A percentile compares a stretch with the other conserved stretches of the same genome.
phyloP scores from a whole-genome alignment of 2,329 filamentous ascomycete genomes.

The Monilinia fructicola region DNA sequence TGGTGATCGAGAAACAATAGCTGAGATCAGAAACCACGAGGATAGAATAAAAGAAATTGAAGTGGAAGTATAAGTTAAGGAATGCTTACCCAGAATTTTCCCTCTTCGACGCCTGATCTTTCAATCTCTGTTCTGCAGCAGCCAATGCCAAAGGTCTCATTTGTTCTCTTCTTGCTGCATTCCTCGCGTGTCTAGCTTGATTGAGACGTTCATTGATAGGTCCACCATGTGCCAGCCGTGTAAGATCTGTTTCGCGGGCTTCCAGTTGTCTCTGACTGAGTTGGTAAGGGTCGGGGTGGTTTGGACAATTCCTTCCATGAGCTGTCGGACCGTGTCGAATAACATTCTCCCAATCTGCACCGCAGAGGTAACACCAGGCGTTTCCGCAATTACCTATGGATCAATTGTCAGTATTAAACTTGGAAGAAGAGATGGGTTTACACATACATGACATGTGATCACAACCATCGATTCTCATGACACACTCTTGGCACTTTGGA shows the following conservation, averaged over 20 bases:
- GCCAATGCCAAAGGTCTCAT: constrained; percentile 27
- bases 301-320: constrained; percentile 24
- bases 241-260: constrained; percentile 19
- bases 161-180: constrained; percentile 21
- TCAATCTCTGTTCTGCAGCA: constrained; percentile 28
- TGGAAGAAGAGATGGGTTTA: neutral
- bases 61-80: neutral
- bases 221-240: constrained; percentile 29
- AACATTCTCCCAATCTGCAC: constrained; percentile 32
- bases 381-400: constrained; percentile 29
- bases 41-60: neutral
- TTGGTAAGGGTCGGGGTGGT: neutral
- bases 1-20: neutral
- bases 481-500: constrained; percentile 30
- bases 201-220: constrained; percentile 27
- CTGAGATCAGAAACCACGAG: too few species aligned
- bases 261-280: constrained; percentile 1
- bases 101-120: neutral
- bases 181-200: constrained; percentile 23
- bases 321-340: constrained; percentile 28
- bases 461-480: constrained; percentile 30
- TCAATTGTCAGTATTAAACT: neutral
- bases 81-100: neutral
- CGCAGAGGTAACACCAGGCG: constrained; percentile 33
- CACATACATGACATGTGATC: constrained; percentile 33